These are phyloP conservation scores for Silene uniflora DNA, from an alignment of 148 eudicot species.

Conservation along the genomic window DNA sequence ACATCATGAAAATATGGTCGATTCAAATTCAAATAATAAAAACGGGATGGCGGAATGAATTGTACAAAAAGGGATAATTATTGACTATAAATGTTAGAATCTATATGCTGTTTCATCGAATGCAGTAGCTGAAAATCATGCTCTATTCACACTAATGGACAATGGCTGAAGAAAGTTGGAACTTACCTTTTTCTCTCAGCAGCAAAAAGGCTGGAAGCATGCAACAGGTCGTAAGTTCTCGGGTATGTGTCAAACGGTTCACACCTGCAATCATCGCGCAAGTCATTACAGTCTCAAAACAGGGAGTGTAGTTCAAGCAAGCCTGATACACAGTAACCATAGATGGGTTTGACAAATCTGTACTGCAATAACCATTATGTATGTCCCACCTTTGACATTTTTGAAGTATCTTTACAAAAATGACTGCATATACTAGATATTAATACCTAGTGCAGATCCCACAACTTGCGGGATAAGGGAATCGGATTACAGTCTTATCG, in stretches of 20 bases:
- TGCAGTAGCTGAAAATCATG: not conserved
- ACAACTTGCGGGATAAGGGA: not conserved
- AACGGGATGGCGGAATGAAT: not conserved
- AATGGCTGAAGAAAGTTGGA: slow-evolving; percentile 4
- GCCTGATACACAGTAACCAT: not conserved
- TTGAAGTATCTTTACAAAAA: not conserved
- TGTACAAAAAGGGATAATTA: not conserved
- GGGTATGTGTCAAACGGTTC: slow-evolving; percentile 99
- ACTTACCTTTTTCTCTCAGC: slow-evolving; percentile 67
- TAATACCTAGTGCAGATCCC: not conserved
- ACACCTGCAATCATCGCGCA: slow-evolving; percentile 53
- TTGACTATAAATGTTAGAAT: not conserved
- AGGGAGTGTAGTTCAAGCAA: slow-evolving; percentile 1
- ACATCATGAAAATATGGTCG: not conserved
- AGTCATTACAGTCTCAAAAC: not conserved
- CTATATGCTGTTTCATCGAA: not conserved
- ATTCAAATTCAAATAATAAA: not conserved
- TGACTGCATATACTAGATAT: not conserved
- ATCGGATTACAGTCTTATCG: not conserved
- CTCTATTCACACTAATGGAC: not conserved
- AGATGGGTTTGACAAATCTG: not conserved
- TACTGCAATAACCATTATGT: not conserved
- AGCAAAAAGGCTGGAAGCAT: slow-evolving; percentile 92
- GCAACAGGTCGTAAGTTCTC: slow-evolving; percentile 90
- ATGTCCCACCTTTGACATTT: not conserved